phyloP scores from a whole-genome alignment of 768 basidiomycete genomes.

The Tephrocybe sp. region DNA sequence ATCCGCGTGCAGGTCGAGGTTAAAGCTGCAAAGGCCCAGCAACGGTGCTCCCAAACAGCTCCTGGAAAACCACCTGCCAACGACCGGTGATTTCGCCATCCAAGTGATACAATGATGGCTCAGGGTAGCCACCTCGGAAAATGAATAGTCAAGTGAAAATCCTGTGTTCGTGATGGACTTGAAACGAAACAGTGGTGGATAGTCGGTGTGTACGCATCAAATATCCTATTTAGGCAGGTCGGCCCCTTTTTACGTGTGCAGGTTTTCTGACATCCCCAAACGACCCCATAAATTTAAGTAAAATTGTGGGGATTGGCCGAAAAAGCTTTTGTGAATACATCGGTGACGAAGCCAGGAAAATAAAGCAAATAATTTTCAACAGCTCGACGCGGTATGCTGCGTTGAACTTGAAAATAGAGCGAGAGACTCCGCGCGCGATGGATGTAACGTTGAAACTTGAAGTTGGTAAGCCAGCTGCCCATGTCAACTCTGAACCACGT shows the following conservation, averaged over 20 bases:
- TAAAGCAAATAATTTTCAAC: too few species aligned
- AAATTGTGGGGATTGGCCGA: too few species aligned
- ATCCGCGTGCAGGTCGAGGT: neutral
- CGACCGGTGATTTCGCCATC: constrained; percentile 4
- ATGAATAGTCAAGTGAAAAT: neutral
- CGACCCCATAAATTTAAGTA: too few species aligned
- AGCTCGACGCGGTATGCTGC: too few species aligned
- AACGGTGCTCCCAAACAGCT: constrained; percentile 4
- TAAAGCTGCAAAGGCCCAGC: constrained; percentile 1
- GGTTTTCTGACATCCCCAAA: neutral
- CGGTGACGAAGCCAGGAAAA: too few species aligned
- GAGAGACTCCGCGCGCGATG: too few species aligned
- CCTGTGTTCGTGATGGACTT: constrained; percentile 13
- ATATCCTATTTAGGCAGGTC: neutral
- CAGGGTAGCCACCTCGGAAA: neutral
- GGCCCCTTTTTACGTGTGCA: neutral
- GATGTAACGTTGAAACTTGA: too few species aligned
- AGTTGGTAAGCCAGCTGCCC: too few species aligned
- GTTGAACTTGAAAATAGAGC: too few species aligned
- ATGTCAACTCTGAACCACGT: too few species aligned
- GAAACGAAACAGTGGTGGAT: constrained; percentile 7
- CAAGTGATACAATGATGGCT: constrained; percentile 1
- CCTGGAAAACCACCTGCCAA: constrained; percentile 7
- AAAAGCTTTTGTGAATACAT: too few species aligned
- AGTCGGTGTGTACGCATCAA: constrained; percentile 3